These are phyloP conservation scores for Trichoderma cornu-damae DNA, from an alignment of 2,329 filamentous ascomycete species.

Conservation along the genomic window DNA sequence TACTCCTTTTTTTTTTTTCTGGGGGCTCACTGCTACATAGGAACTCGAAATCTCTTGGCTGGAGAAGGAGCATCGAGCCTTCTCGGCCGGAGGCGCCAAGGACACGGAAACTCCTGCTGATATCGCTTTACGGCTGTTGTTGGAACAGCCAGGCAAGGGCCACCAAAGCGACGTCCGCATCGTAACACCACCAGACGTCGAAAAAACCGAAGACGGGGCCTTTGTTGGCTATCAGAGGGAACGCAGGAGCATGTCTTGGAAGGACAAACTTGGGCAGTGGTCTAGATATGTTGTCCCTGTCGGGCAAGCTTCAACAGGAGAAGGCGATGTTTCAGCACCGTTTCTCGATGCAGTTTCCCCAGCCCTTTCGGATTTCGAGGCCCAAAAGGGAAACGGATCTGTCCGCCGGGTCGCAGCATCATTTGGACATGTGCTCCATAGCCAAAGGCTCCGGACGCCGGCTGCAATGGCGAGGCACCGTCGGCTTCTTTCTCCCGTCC, in stretches of 20 bases:
- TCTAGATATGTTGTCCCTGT: constrained; percentile 27
- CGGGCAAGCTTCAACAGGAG: not conserved
- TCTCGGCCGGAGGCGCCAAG: constrained; percentile 10
- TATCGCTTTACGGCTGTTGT: constrained; percentile 43
- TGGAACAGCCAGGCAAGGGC: constrained; percentile 24
- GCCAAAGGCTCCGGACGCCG: constrained; percentile 18
- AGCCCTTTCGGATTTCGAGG: not conserved
- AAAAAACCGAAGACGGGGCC: constrained; percentile 6
- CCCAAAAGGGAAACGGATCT: not conserved
- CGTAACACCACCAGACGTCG: constrained; percentile 18
- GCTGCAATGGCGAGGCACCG: constrained; percentile 18
- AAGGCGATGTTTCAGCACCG: not conserved
- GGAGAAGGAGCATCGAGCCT: constrained; percentile 22
- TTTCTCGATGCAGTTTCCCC: not conserved
- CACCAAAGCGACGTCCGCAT: constrained; percentile 21
- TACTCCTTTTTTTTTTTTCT: too few relatives aligned
- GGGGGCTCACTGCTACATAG: constrained; percentile 21
- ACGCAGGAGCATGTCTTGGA: constrained; percentile 33
- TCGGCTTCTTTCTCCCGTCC: constrained; percentile 41
- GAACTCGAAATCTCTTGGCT: constrained; percentile 42
- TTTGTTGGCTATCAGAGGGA: constrained; percentile 30
- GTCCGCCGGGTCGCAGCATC: constrained; percentile 35
- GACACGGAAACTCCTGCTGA: constrained; percentile 40
- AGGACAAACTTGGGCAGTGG: constrained; percentile 32
- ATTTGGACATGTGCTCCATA: constrained; percentile 50